phyloP scores from a whole-genome alignment of 2,329 filamentous ascomycete species.

The Cryphonectria japonica region DNA sequence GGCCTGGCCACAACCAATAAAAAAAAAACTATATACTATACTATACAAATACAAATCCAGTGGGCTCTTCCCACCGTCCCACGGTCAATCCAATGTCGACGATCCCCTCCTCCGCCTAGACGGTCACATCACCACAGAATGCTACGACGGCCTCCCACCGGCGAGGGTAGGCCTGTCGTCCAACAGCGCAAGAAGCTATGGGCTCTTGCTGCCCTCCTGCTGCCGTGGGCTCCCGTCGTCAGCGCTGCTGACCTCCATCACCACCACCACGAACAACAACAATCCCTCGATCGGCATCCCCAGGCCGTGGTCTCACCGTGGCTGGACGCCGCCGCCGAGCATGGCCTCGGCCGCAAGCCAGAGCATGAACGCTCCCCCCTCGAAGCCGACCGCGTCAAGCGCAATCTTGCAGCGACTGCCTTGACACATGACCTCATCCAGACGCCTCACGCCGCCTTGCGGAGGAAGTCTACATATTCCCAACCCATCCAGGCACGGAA shows the following conservation, averaged over 20 bases:
- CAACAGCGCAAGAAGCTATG: conserved; percentile 44
- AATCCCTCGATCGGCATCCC: conserved; percentile 30
- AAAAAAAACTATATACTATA: neutral
- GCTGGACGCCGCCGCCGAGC: conserved; percentile 12
- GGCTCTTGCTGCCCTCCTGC: conserved; percentile 54
- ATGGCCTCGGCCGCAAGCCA: conserved; percentile 10
- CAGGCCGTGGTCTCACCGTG: conserved; percentile 26
- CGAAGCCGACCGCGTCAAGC: conserved; percentile 27
- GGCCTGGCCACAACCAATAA: neutral
- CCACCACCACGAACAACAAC: conserved; percentile 47
- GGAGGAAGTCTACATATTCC: conserved; percentile 28
- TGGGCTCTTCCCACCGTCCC: conserved; percentile 10
- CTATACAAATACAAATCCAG: neutral
- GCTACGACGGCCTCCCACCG: conserved; percentile 59
- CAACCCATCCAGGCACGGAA: conserved; percentile 22
- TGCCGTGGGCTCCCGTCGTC: conserved; percentile 52
- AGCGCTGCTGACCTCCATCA: conserved; percentile 44
- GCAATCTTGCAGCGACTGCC: conserved; percentile 31
- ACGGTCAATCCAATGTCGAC: conserved; percentile 26
- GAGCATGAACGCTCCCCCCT: conserved; percentile 25
- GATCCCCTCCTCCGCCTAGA: conserved; percentile 23
- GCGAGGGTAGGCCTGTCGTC: conserved; percentile 52
- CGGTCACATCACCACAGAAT: conserved; percentile 43
- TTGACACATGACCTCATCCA: conserved; percentile 29
- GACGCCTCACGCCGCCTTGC: conserved; percentile 25